Evolutionary conservation across 768 basidiomycete species (phyloP).

Genomic region (Lentinula lateritia): DNA sequence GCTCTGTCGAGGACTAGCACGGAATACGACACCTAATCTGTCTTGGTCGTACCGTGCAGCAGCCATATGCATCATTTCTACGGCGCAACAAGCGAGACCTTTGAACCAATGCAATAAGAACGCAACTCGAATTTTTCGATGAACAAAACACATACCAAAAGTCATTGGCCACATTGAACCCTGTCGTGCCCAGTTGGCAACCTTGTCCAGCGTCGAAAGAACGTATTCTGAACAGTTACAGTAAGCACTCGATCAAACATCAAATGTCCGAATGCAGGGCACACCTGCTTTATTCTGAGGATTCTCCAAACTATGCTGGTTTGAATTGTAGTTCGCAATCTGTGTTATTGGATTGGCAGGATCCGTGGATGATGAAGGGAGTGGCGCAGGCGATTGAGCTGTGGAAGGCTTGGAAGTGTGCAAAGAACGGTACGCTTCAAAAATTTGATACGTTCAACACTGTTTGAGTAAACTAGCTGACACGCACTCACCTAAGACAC

Average conservation of each 20-base stretch:
- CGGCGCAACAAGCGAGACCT: conserved; percentile 98
- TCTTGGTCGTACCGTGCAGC: conserved; percentile 99
- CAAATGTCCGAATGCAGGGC: conserved; percentile 12
- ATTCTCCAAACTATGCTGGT: conserved; percentile 80
- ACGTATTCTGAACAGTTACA: conserved; percentile 74
- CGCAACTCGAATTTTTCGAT: conserved; percentile 12
- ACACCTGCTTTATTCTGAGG: conserved; percentile 88
- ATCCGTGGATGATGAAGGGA: conserved; percentile 35
- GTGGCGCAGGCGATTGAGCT: conserved; percentile 30
- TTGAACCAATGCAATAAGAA: neutral
- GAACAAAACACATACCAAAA: conserved; percentile 45
- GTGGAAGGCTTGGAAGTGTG: conserved; percentile 44
- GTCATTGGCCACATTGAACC: conserved; percentile 99
- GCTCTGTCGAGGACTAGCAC: conserved; percentile 96
- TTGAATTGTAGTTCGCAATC: conserved; percentile 73
- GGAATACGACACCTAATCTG: conserved; percentile 93
- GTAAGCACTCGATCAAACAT: neutral
- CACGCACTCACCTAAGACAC: conserved; percentile 30
- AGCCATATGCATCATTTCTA: conserved; percentile 99
- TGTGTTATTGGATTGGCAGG: conserved; percentile 55
- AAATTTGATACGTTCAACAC: neutral
- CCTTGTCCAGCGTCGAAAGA: conserved; percentile 90
- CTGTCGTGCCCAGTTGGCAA: conserved; percentile 96
- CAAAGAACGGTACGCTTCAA: conserved; percentile 46
- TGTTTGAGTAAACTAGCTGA: conserved; percentile 11